Evolutionary conservation across 768 basidiomycete species (phyloP).

Genomic region (Lentinula aciculospora): DNA sequence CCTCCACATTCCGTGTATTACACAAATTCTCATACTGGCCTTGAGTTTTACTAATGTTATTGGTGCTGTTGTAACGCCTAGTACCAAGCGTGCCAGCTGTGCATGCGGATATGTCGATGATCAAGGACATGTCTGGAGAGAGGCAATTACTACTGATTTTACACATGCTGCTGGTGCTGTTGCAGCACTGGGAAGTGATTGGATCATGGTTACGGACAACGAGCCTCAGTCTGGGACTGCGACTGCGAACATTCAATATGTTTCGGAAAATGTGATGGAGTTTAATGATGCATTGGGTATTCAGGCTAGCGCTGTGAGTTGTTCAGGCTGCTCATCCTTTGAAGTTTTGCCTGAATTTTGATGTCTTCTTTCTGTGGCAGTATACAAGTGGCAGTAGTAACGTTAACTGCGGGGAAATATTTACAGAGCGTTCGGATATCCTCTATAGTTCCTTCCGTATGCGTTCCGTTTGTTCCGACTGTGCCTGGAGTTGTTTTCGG

Average conservation of each 20-base stretch:
- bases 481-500: conserved; percentile 14
- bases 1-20: not conserved
- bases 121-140: conserved; percentile 13
- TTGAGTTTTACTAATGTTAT: not conserved
- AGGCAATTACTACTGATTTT: conserved; percentile 11
- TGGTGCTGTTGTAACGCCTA: not conserved
- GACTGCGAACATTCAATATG: conserved; percentile 12
- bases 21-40: not conserved
- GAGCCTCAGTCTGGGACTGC: conserved; percentile 9
- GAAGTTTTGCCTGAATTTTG: no score
- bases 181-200: conserved; percentile 10
- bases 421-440: conserved; percentile 13
- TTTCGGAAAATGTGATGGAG: conserved; percentile 9
- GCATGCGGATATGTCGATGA: conserved; percentile 13
- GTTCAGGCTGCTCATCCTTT: not conserved
- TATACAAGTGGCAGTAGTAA: not conserved
- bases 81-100: conserved; percentile 4
- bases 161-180: conserved; percentile 13
- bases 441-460: conserved; percentile 13
- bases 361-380: not conserved
- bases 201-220: conserved; percentile 12
- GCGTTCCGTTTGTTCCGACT: conserved; percentile 13
- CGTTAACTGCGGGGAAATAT: conserved; percentile 14
- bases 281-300: conserved; percentile 11
- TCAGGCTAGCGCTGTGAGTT: conserved; percentile 12